A percentile compares a stretch with the other conserved stretches of the same genome.
phyloP scores from a whole-genome alignment of 2,329 filamentous ascomycete genomes.

The Teratosphaeria gauchensis region DNA sequence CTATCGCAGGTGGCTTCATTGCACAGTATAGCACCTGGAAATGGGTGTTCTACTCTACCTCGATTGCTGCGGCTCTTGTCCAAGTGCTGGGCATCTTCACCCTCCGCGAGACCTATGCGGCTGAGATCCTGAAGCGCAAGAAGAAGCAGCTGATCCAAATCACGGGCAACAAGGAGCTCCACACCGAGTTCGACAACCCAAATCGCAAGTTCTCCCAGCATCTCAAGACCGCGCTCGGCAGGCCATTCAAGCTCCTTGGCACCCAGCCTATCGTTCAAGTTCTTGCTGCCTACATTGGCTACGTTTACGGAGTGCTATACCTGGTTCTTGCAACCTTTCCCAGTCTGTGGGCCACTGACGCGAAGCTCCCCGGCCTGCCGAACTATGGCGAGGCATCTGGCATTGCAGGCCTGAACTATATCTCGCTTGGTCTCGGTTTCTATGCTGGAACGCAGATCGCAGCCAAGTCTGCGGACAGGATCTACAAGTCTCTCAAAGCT shows the following conservation, averaged over 20 bases:
- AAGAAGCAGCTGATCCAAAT: constrained; percentile 47
- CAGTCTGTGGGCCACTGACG: constrained; percentile 16
- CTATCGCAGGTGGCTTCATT: constrained; percentile 57
- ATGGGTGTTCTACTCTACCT: constrained; percentile 63
- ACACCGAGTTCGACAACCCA: constrained; percentile 38
- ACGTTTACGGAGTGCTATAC: constrained; percentile 31
- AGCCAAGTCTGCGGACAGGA: constrained; percentile 27
- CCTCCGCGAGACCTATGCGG: constrained; percentile 56
- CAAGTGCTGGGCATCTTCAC: constrained; percentile 54
- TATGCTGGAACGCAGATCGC: constrained; percentile 40
- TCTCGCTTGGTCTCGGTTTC: constrained; percentile 53
- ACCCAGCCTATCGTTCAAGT: constrained; percentile 30
- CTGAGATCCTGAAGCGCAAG: constrained; percentile 51
- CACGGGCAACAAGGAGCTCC: constrained; percentile 51
- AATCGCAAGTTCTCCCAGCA: constrained; percentile 24
- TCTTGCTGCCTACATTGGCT: constrained; percentile 29
- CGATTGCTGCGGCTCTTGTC: constrained; percentile 52
- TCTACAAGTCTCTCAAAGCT: constrained; percentile 29
- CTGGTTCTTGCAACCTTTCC: constrained; percentile 29
- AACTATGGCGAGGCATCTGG: constrained; percentile 17
- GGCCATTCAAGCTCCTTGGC: constrained; percentile 27
- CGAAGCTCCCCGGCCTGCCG: neutral
- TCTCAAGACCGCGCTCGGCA: constrained; percentile 23
- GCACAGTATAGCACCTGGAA: constrained; percentile 56
- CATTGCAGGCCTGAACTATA: constrained; percentile 30